Evolutionary conservation across 1,284 basidiomycete genomes (phyloP), one percentile per base, ranked within the genome.

Genomic region (Puccinia triticina): DNA sequence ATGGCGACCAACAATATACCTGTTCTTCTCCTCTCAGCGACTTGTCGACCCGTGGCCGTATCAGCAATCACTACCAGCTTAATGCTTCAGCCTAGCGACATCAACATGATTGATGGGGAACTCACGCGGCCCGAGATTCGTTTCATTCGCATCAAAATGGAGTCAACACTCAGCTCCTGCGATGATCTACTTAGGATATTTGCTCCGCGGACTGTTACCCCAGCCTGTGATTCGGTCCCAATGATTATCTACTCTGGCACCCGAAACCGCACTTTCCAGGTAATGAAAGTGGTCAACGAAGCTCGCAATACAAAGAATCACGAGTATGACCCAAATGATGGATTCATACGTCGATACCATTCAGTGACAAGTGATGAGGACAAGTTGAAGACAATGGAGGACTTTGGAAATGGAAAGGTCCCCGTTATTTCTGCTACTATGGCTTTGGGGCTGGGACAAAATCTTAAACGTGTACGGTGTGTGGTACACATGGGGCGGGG

Each of bases 361-460:
- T 69, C 23, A 34, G 21, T 21, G 4, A 69, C 23, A 5, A 12
- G 29, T 8, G n/a, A 43, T 23, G 66, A 34, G 4, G 40, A 69
- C 5, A 34, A 69, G 34, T 23, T 7, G 34, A 4, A 21, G 23
- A 69, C 23, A 23, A 34, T 26, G 3, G 32, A 37, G 34, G 32
- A 23, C 23, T 43, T 69, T 34, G 32, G 21, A 4, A 23, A 23
- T 23, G 66, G n/a, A 26, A 23, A 69, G 21, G 23, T 69, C 7
- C 7, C 12, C 4, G 40, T 69, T 7, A 34, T 69, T 29, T 69
- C 21, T 4, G 32, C 29, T 23, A 69, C 66, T 4, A 69, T 69
- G 66, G 66, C 29, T 23, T 34, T 69, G 21, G 29, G 66, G 8
- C 66, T 69, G 29, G 66, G 66, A 5, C 66, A 69, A 29, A 43